Evolutionary conservation across 805 yeast genomes (phyloP).

Genomic region (Lipomyces mesembrius): DNA sequence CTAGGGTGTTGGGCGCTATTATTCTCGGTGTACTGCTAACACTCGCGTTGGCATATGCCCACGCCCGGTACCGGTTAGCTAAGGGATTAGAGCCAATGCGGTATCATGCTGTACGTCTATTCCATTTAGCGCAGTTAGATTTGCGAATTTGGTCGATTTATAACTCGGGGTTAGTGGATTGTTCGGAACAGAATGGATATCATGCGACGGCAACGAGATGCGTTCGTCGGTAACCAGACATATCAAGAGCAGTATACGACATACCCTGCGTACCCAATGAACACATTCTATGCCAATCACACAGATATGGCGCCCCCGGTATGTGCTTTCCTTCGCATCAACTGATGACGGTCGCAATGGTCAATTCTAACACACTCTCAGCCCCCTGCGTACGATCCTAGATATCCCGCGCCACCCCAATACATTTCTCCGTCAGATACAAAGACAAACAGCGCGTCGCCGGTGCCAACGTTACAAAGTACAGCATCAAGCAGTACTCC

Average conservation of each 20-base stretch:
- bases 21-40: slow-evolving; percentile 6
- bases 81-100: slow-evolving; percentile 27
- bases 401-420: slow-evolving; percentile 34
- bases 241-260: slow-evolving; percentile 27
- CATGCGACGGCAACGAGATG: slow-evolving; percentile 7
- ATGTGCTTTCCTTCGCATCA: slow-evolving; percentile 1
- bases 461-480: background rate
- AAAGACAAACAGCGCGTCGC: slow-evolving; percentile 3
- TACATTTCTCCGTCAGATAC: slow-evolving; percentile 18
- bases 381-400: slow-evolving; percentile 37
- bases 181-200: slow-evolving; percentile 20
- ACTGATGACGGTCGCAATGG: background rate
- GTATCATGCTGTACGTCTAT: slow-evolving; percentile 30
- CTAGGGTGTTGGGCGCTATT: slow-evolving; percentile 29
- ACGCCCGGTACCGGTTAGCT: slow-evolving; percentile 24
- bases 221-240: slow-evolving; percentile 13
- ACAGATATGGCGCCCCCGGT: slow-evolving; percentile 16
- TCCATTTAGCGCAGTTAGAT: background rate
- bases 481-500: slow-evolving; percentile 1
- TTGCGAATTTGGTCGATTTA: background rate
- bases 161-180: slow-evolving; percentile 24
- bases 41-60: slow-evolving; percentile 16
- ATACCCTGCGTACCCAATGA: slow-evolving; percentile 28
- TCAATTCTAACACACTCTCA: slow-evolving; percentile 10
- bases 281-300: slow-evolving; percentile 9